Conservation (phyloP, 768 basidiomycete genomes). For the Gymnopilus junonius region DNA sequence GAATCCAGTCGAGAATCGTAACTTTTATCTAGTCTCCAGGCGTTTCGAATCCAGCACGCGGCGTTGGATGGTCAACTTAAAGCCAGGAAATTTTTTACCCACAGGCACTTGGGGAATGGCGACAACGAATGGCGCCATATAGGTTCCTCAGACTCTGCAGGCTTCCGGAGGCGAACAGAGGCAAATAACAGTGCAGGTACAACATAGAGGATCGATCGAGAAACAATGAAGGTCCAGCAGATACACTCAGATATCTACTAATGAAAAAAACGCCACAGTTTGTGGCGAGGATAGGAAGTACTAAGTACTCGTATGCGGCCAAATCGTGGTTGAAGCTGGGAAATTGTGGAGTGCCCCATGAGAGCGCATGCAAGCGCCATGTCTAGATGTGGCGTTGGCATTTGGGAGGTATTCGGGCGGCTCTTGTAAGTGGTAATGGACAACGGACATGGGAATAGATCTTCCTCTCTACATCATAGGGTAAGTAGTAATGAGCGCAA, state of each 20-base stretch:
- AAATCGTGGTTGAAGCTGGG: background rate
- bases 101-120: background rate
- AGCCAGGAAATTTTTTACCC: too few relatives aligned
- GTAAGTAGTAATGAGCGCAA: background rate
- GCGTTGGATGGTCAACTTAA: background rate
- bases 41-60: background rate
- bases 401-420: background rate
- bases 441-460: background rate
- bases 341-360: background rate
- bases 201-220: background rate
- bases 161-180: background rate
- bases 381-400: constrained; percentile 10
- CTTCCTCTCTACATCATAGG: background rate
- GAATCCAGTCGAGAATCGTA: too few relatives aligned
- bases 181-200: background rate
- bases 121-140: too few relatives aligned
- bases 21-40: background rate
- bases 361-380: constrained; percentile 3
- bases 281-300: background rate
- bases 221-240: background rate
- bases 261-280: background rate
- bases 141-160: background rate
- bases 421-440: too few relatives aligned
- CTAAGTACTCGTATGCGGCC: background rate
- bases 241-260: background rate